Evolutionary conservation across 352 stramenopile genomes (phyloP).

Genomic region (Phytopythium chamaehyphon): DNA sequence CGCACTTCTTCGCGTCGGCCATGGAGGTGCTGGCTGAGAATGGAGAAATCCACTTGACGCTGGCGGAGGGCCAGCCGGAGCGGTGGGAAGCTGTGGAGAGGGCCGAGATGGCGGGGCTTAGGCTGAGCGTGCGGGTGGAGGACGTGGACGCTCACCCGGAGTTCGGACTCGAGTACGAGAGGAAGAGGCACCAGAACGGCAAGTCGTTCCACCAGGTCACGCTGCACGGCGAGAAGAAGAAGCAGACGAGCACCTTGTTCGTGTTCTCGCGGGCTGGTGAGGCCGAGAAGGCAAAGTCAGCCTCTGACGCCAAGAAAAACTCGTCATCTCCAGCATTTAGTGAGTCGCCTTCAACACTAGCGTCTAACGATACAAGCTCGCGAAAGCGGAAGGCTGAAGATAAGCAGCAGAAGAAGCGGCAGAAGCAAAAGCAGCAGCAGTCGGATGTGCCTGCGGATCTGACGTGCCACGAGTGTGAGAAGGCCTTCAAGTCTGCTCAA

Average conservation of each 20-base stretch:
- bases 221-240: slow-evolving; percentile 58
- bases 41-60: slow-evolving; percentile 55
- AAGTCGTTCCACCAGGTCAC: slow-evolving; percentile 81
- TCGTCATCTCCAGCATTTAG: not conserved
- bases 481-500: slow-evolving; percentile 66
- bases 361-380: slow-evolving; percentile 2
- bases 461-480: slow-evolving; percentile 48
- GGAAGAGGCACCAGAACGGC: slow-evolving; percentile 87
- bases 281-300: not conserved
- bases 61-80: slow-evolving; percentile 71
- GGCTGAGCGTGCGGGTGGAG: slow-evolving; percentile 36
- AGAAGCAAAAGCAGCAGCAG: slow-evolving; percentile 1
- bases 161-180: slow-evolving; percentile 54
- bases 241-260: slow-evolving; percentile 68
- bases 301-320: not conserved
- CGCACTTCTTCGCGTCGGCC: slow-evolving; percentile 87
- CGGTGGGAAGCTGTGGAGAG: slow-evolving; percentile 67
- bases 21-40: slow-evolving; percentile 31
- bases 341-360: not conserved
- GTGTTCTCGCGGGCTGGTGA: slow-evolving; percentile 28
- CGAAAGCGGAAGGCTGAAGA: slow-evolving; percentile 35
- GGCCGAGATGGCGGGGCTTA: slow-evolving; percentile 35
- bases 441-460: slow-evolving; percentile 14
- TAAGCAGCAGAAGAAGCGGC: not conserved
- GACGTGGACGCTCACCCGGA: slow-evolving; percentile 37